phyloP scores from a whole-genome alignment of 1,139 yeast species.

The Kazachstania sp. region DNA sequence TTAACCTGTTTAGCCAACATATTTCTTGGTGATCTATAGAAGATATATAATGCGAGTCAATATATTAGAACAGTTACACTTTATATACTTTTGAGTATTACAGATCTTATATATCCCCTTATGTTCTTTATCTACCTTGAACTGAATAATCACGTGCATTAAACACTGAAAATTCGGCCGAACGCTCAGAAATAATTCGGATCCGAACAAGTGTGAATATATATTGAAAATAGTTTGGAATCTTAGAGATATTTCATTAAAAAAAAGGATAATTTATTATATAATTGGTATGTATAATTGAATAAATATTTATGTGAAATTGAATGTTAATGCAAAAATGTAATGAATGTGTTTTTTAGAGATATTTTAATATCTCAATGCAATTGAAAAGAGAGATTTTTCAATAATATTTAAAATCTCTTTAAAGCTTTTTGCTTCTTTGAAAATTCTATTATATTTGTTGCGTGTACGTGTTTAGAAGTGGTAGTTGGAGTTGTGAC shows the following conservation, averaged over 20 bases:
- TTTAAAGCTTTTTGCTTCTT: not conserved
- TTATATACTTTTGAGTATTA: not conserved
- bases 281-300: not conserved
- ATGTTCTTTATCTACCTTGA: too few relatives aligned
- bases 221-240: too few relatives aligned
- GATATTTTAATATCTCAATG: too few relatives aligned
- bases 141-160: too few relatives aligned
- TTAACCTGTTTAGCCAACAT: conserved; percentile 6
- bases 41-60: not conserved
- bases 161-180: too few relatives aligned
- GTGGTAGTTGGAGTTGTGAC: not conserved
- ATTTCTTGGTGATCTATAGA: too few relatives aligned
- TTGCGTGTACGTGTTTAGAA: not conserved
- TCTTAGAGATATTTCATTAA: too few relatives aligned
- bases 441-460: not conserved
- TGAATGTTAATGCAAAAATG: not conserved
- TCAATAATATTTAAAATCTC: not conserved
- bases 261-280: not conserved
- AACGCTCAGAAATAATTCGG: too few relatives aligned
- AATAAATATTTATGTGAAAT: not conserved
- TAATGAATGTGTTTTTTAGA: not conserved
- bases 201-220: too few relatives aligned
- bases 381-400: not conserved
- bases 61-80: not conserved
- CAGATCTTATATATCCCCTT: too few relatives aligned